Conservation (phyloP, 2,329 filamentous ascomycete genomes). For the Fusarium sp. region DNA sequence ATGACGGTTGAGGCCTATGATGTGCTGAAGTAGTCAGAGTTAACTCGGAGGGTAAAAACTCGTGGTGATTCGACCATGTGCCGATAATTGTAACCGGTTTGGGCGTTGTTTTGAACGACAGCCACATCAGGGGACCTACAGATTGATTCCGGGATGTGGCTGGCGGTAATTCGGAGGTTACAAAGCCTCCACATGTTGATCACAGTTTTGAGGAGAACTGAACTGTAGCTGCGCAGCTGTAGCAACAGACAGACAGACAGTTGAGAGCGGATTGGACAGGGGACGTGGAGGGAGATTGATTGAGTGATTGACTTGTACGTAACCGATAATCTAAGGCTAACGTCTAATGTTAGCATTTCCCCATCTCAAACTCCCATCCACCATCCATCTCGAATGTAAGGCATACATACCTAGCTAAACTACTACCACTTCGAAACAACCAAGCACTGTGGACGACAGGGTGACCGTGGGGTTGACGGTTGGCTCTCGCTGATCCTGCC, state of each 20-base stretch:
- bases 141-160: conserved; percentile 31
- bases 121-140: background rate
- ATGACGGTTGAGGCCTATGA: conserved; percentile 27
- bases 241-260: conserved; percentile 3
- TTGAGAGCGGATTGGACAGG: conserved; percentile 5
- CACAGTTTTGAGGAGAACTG: conserved; percentile 10
- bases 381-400: conserved; percentile 1
- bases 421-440: conserved; percentile 22
- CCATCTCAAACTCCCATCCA: background rate
- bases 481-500: conserved; percentile 44
- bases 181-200: conserved; percentile 10
- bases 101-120: conserved; percentile 18
- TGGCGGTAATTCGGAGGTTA: conserved; percentile 22
- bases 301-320: conserved; percentile 25
- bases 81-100: conserved; percentile 31
- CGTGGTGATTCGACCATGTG: conserved; percentile 13
- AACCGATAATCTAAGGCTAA: conserved; percentile 27
- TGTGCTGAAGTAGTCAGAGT: conserved; percentile 12
- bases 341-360: background rate
- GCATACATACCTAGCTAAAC: background rate
- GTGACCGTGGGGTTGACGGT: conserved; percentile 48
- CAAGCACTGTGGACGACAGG: conserved; percentile 35
- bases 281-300: conserved; percentile 6
- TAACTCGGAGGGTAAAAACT: background rate
- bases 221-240: background rate